These are phyloP conservation scores for Pyrenochaeta sp. DNA, from an alignment of 2,329 filamentous ascomycete genomes.

Conservation along the genomic window DNA sequence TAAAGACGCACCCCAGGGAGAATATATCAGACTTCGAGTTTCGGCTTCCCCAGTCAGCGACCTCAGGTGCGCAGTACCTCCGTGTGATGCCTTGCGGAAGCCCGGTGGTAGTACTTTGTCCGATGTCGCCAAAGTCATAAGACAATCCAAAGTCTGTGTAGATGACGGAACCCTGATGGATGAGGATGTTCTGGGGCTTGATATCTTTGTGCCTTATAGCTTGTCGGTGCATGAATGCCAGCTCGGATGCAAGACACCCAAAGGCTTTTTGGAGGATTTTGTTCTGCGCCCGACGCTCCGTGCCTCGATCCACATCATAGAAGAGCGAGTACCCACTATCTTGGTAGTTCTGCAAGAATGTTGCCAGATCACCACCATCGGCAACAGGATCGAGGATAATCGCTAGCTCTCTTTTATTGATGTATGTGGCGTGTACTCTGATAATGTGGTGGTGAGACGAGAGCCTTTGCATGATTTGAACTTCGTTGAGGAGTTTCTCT, in stretches of 20 bases:
- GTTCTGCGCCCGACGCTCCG: background rate
- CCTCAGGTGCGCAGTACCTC: slow-evolving; percentile 24
- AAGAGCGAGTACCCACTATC: background rate
- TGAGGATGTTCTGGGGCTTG: slow-evolving; percentile 28
- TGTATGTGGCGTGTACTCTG: slow-evolving; percentile 17
- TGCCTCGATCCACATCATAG: background rate
- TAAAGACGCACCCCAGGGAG: slow-evolving; percentile 25
- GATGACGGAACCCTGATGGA: slow-evolving; percentile 13
- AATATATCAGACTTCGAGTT: slow-evolving; percentile 25
- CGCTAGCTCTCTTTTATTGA: slow-evolving; percentile 6
- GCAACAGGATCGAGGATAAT: slow-evolving; percentile 24
- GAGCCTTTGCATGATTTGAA: slow-evolving; percentile 14
- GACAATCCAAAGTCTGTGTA: slow-evolving; percentile 27
- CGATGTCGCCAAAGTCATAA: slow-evolving; percentile 4
- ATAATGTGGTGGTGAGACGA: slow-evolving; percentile 16
- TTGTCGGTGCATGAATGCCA: slow-evolving; percentile 21
- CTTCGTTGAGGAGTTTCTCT: slow-evolving; percentile 14
- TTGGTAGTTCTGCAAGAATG: slow-evolving; percentile 20
- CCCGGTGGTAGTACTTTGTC: slow-evolving; percentile 15
- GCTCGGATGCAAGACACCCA: slow-evolving; percentile 20
- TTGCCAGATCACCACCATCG: slow-evolving; percentile 23
- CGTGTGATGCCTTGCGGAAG: slow-evolving; percentile 5
- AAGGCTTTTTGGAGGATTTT: slow-evolving; percentile 8
- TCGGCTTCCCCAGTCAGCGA: slow-evolving; percentile 5
- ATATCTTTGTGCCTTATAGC: slow-evolving; percentile 28